Evolutionary conservation across 208 protist species (phyloP), one percentile per base, ranked within the genome.

Genomic region (Trypanosoma melophagium): DNA sequence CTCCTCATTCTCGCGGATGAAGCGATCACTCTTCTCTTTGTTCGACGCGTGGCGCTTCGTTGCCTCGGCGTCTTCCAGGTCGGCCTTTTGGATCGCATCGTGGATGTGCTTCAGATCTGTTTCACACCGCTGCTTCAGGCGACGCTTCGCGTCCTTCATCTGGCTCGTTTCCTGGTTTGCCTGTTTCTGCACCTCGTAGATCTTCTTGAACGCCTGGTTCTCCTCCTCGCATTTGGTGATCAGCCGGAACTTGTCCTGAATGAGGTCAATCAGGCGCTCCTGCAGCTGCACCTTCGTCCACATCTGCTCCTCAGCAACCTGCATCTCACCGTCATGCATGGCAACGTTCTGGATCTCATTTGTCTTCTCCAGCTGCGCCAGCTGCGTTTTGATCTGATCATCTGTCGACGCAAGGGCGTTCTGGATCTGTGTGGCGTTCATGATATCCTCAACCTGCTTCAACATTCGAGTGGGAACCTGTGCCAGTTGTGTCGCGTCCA

Each of bases 271-370:
- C 42, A 92, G 79, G 42, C 76, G 79, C 73, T 92, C 83, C 81
- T 86, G 86, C 60, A 92, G 81, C 71, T 92, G 86, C 42, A 88
- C 80, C 74, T 92, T 92, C 40, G 76, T 92, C 78, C 79, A 92
- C 75, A 88, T 86, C 71, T 92, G 86, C 81, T 92, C 86, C 79
- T 92, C 86, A 21, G 83, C 86, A 14, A 92, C 78, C 76, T 87
- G 80, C 86, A 92, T 89, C 71, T 92, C 86, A 58, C 86, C 86
- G 64, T 92, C 86, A 63, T 83, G 76, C 78, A 92, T 80, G 44
- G 86, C 86, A 49, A 86, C 80, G 68, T 89, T 88, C 74, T 88
- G 86, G 60, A 92, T 88, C 73, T 89, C 80, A 73, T 87, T 89
- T 47, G 83, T 83, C 65, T 85, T 84, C 73, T 92, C 86, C 56